These are phyloP conservation scores for Pittosporum tobira DNA, from an alignment of 129 eudicot genomes.

Conservation along the genomic window DNA sequence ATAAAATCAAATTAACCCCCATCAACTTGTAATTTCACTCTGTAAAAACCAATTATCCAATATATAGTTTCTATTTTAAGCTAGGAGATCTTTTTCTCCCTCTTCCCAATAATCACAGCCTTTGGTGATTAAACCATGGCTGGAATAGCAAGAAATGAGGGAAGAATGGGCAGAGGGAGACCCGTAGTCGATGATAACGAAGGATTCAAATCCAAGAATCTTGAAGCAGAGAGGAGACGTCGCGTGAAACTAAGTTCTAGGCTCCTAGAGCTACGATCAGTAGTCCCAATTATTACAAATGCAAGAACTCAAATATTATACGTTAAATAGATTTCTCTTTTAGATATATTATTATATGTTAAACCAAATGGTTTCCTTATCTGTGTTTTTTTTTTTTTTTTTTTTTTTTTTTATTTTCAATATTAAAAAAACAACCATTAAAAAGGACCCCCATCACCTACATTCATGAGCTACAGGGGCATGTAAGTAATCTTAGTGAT, in stretches of 20 bases:
- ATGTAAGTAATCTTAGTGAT: conserved; percentile 35
- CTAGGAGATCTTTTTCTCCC: not conserved
- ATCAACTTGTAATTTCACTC: conserved; percentile 12
- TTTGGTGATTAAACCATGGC: conserved; percentile 19
- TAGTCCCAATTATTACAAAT: conserved; percentile 81
- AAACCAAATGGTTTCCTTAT: too few species aligned
- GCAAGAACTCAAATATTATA: conserved; percentile 25
- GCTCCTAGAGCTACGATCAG: conserved; percentile 59
- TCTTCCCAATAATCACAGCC: not conserved
- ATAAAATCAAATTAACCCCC: conserved; percentile 22
- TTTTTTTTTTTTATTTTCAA: conserved; percentile 10
- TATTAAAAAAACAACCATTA: conserved; percentile 63
- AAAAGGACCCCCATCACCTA: conserved; percentile 67
- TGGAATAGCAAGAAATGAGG: conserved; percentile 20
- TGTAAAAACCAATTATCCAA: conserved; percentile 6
- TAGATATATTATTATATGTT: too few species aligned
- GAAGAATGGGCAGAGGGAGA: not conserved
- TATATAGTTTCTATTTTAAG: conserved; percentile 1
- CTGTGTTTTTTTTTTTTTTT: too few species aligned
- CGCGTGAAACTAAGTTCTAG: conserved; percentile 58
- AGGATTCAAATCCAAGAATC: conserved; percentile 66
- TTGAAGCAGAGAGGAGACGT: conserved; percentile 59
- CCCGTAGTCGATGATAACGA: conserved; percentile 10
- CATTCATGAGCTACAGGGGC: conserved; percentile 45
- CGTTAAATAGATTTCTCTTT: not conserved